Base-by-base conservation (phyloP, 2,329 filamentous ascomycete genomes). In the Colletotrichum magnum region DNA sequence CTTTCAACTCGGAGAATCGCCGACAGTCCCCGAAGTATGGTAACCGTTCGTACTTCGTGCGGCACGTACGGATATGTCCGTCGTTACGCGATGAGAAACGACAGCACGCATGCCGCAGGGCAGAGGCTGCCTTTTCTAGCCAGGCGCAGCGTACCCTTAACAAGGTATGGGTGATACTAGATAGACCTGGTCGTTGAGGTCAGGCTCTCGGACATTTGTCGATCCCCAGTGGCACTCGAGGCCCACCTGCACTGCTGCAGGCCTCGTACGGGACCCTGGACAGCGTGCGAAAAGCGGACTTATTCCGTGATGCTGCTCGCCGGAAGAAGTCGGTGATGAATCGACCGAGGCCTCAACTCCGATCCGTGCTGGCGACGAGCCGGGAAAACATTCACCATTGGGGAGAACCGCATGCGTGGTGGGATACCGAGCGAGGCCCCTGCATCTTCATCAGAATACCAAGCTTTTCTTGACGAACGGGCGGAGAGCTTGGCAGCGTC, bases 401-500 rank as follows among this genome's bases (percentile, higher is more conserved):
- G 41, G 16, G 41, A 58, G 4, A 36, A 48, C 26, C 41, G 39
- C 9, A 18, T 32, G 32, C 18, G 4, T 5, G 18, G 36, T 13
- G 26, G 61, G 21, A 24, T 24, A 2, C 21, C 21, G 21, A 24
- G 21, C 21, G 28, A 9, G 28, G 6, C 41, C 64, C 57, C 63
- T 53, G 57, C 45, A 52, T 54, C 28, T 50, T 15, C 64, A 51
- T 13, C 24, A 24, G 32, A 15, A 24, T 18, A 53, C 32, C 51
- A 67, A 63, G 58, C 58, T 63, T 67, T 67, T 67, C 43, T 36
- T 45, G 18, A 28, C 39, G 21, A 26, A 26, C 16, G 32, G 15
- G 43, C 16, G 15, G 32, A 41, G 10, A 21, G 26, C 48, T 60
- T 41, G 48, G 41, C 36, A 21, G 53, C 36, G 45, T 16, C 47